Evolutionary conservation across 108 stramenopile genomes (phyloP), one percentile per base, ranked within the genome.

Genomic region (Fragilaria radians): DNA sequence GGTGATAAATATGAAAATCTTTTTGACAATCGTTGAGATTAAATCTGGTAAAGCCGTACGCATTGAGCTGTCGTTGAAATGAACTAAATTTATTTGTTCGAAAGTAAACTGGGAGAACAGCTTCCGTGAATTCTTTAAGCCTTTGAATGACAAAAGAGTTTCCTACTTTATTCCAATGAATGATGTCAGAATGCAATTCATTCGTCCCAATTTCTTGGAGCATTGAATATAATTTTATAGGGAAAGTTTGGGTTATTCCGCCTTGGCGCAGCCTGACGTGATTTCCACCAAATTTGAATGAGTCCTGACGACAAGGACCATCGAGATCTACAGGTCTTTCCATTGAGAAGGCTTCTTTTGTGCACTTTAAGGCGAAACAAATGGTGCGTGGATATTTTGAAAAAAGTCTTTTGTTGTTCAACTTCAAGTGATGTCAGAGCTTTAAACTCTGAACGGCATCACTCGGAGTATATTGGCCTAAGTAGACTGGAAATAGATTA

Each of bases 351-450:
- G n/a, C n/a, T n/a, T n/a, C n/a, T 87, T 2, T 82, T 94, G 48
- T 71, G 80, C 0, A 82, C 85, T 0, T 34, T 46, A 9, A 33
- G 69, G 63, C 80, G 32, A 89, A 87, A 1, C 91, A 89, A 52
- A 65, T 83, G 9, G 96, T 98, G 54, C 96, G 96, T 2, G 91
- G 96, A 17, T 99, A 74, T 74, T 99, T 97, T 73, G 96, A 97
- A 21, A 58, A 96, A 26, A 70, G 77, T 11, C 91, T 96, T 14
- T 66, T 98, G 24, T 82, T 90, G 0, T 88, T 99, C 65, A 78
- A 86, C 17, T 68, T 99, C 29, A 99, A 99, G n/a, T n/a, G n/a
- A n/a, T n/a, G n/a, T n/a, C n/a, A n/a, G n/a, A n/a, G n/a, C n/a
- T n/a, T n/a, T n/a, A n/a, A n/a, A n/a, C n/a, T n/a, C n/a, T n/a